Evolutionary conservation across 73 alveolate species (phyloP).

Genomic region (Paramecium pentaurelia): DNA sequence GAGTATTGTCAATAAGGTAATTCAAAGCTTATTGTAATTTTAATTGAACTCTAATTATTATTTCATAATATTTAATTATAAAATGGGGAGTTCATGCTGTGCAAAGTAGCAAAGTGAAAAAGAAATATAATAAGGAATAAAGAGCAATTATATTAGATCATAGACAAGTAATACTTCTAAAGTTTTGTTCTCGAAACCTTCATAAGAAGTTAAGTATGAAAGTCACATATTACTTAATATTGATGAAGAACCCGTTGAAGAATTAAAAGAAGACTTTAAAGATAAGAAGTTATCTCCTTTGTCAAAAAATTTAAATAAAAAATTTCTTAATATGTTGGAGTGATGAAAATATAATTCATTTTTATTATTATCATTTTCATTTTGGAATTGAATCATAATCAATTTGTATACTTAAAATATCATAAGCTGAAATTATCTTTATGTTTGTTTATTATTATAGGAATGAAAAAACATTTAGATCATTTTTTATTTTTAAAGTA

Average conservation of each 20-base stretch:
- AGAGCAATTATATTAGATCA: not conserved
- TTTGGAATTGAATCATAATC: not conserved
- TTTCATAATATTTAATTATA: not conserved
- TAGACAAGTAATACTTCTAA: not conserved
- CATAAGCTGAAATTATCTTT: not conserved
- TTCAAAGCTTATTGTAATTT: not conserved
- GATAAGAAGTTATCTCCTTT: not conserved
- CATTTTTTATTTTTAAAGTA: too few relatives aligned
- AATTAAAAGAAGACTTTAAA: not conserved
- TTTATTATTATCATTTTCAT: not conserved
- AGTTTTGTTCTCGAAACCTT: not conserved
- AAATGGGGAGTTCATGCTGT: not conserved
- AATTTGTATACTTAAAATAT: not conserved
- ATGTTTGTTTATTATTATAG: not conserved
- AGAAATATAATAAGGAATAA: not conserved
- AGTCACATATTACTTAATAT: not conserved
- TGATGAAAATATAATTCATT: not conserved
- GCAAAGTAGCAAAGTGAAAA: not conserved
- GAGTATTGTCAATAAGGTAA: not conserved
- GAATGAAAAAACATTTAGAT: too few relatives aligned
- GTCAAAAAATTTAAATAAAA: not conserved
- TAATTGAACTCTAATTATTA: not conserved
- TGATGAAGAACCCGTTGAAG: not conserved
- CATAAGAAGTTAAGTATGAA: not conserved
- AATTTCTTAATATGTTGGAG: not conserved